phyloP scores from a whole-genome alignment of 2,329 filamentous ascomycete genomes.

The Diaporthe capsici region DNA sequence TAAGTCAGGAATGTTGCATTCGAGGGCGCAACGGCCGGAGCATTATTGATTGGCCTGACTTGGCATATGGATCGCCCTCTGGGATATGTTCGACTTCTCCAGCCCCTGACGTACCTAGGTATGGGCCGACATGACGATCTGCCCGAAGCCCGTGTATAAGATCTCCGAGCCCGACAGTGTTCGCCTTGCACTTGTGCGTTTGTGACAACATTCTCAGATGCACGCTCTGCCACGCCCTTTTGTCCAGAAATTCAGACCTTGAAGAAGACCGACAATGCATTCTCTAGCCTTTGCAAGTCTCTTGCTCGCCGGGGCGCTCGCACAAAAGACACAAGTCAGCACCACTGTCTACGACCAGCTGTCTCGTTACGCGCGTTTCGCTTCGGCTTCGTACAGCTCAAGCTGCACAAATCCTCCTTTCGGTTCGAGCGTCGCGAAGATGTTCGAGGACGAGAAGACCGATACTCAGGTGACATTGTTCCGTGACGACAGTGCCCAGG shows the following conservation, averaged over 20 bases:
- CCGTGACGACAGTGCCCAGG: conserved; percentile 32
- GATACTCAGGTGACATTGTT: conserved; percentile 37
- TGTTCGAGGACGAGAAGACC: background rate
- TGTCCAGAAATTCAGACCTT: too few relatives aligned
- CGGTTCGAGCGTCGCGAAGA: conserved; percentile 14
- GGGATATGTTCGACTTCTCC: background rate
- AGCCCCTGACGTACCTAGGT: conserved; percentile 9
- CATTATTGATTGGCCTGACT: conserved; percentile 9
- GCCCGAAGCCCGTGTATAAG: background rate
- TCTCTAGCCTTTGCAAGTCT: background rate
- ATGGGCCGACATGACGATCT: background rate
- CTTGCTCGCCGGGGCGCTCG: background rate
- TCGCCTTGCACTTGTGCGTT: background rate
- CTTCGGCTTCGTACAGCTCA: conserved; percentile 33
- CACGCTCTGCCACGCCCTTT: background rate
- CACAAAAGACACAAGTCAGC: background rate
- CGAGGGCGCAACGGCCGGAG: conserved; percentile 17
- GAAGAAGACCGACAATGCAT: conserved; percentile 1
- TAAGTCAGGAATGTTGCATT: background rate
- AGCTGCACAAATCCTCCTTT: conserved; percentile 33
- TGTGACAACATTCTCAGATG: background rate
- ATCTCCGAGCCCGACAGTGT: background rate
- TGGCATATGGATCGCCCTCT: background rate
- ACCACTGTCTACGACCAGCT: conserved; percentile 27
- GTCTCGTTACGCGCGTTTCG: conserved; percentile 29